Conservation (phyloP, 495 filamentous ascomycete species). For the Neohortaea acidophila region DNA sequence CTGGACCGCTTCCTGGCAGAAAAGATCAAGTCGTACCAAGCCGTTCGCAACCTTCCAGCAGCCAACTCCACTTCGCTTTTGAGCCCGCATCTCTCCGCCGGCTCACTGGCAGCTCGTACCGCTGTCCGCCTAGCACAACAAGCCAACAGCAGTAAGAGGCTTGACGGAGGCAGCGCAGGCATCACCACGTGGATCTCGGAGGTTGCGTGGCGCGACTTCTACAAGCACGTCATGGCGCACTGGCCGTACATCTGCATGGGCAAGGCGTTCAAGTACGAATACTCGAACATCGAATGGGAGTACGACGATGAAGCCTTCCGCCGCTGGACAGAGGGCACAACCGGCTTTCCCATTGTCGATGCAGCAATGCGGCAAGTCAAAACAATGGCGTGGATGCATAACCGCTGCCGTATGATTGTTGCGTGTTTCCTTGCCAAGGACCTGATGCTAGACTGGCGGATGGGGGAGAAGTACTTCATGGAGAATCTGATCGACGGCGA, state of each 20-base stretch:
- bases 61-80: slow-evolving; percentile 51
- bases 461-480: slow-evolving; percentile 84
- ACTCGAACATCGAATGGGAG: slow-evolving; percentile 69
- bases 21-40: slow-evolving; percentile 45
- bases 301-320: slow-evolving; percentile 51
- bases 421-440: slow-evolving; percentile 82
- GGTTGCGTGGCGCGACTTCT: slow-evolving; percentile 86
- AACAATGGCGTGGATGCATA: slow-evolving; percentile 69
- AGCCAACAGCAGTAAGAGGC: slow-evolving; percentile 49
- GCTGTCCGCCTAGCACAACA: slow-evolving; percentile 51
- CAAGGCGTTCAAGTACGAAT: slow-evolving; percentile 83
- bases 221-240: slow-evolving; percentile 69
- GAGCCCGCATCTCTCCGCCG: slow-evolving; percentile 65
- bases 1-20: slow-evolving; percentile 57
- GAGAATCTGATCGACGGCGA: slow-evolving; percentile 78
- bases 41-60: slow-evolving; percentile 45
- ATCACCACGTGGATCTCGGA: slow-evolving; percentile 72
- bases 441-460: slow-evolving; percentile 76
- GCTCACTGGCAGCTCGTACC: slow-evolving; percentile 64
- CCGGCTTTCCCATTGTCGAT: slow-evolving; percentile 79
- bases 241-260: slow-evolving; percentile 93
- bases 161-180: slow-evolving; percentile 54
- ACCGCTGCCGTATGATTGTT: slow-evolving; percentile 76
- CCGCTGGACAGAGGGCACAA: slow-evolving; percentile 62
- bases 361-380: slow-evolving; percentile 79